Evolutionary conservation across 129 eudicot species (phyloP).

Genomic region (Flaveria brownii): DNA sequence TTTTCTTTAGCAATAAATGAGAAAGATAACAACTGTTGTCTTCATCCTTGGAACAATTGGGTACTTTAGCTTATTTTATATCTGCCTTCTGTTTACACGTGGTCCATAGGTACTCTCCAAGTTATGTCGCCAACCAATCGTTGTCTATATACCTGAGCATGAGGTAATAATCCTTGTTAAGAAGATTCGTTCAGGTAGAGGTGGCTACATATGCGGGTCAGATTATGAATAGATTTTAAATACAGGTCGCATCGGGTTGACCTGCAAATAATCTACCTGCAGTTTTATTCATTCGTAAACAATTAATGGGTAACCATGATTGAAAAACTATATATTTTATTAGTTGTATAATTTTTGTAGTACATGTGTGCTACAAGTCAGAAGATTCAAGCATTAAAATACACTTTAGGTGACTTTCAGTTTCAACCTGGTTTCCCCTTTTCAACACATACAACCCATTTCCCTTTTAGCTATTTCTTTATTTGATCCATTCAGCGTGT

Average conservation of each 20-base stretch:
- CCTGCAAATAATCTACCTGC: neutral
- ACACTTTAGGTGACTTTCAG: neutral
- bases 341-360: neutral
- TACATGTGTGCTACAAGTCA: neutral
- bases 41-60: constrained; percentile 16
- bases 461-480: neutral
- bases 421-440: neutral
- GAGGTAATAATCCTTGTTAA: constrained; percentile 54
- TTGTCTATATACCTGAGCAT: constrained; percentile 82
- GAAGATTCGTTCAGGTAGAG: constrained; percentile 1
- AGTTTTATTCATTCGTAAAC: neutral
- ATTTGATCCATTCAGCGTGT: neutral
- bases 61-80: constrained; percentile 5
- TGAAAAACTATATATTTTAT: neutral
- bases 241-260: neutral
- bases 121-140: constrained; percentile 83
- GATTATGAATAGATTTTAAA: too few species aligned
- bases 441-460: neutral
- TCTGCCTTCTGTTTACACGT: neutral
- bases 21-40: constrained; percentile 2
- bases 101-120: constrained; percentile 73
- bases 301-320: neutral
- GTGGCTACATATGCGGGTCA: neutral
- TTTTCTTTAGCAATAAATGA: constrained; percentile 10
- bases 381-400: neutral